Conservation (phyloP, 768 basidiomycete genomes). For the Kwoniella heveanensis region DNA sequence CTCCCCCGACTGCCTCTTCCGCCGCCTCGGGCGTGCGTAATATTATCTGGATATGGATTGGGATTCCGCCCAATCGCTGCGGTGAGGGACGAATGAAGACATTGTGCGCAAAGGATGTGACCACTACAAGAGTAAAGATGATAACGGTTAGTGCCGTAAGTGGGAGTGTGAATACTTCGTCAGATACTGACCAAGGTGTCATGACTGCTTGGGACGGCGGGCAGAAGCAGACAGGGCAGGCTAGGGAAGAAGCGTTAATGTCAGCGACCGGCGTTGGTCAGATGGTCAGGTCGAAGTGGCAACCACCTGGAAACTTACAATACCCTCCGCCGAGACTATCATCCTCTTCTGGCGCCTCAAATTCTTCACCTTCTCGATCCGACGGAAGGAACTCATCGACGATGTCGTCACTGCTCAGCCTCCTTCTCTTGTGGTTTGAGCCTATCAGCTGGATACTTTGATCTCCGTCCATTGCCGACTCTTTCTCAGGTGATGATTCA, state of each 20-base stretch:
- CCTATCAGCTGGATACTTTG: constrained; percentile 7
- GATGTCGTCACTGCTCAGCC: constrained; percentile 9
- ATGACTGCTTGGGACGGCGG: constrained; percentile 35
- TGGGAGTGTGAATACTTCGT: too few species aligned
- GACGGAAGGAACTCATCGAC: neutral
- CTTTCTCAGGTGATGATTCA: constrained; percentile 14
- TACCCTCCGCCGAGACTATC: constrained; percentile 15
- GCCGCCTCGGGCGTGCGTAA: constrained; percentile 6
- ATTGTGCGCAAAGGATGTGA: constrained; percentile 44
- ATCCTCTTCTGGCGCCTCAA: constrained; percentile 13
- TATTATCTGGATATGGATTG: constrained; percentile 28
- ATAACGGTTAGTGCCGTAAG: neutral
- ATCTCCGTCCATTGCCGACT: neutral
- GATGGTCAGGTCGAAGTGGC: neutral
- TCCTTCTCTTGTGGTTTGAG: constrained; percentile 9
- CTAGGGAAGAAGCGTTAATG: constrained; percentile 13
- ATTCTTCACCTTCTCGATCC: constrained; percentile 4
- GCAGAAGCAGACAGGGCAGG: constrained; percentile 46
- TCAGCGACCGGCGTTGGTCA: neutral
- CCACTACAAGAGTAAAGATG: constrained; percentile 25
- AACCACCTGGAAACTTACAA: constrained; percentile 15
- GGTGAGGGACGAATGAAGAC: constrained; percentile 39
- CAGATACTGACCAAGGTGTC: constrained; percentile 38
- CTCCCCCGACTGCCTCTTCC: constrained; percentile 10
- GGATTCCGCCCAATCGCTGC: constrained; percentile 41